Evolutionary conservation across 1,284 basidiomycete species (phyloP), one percentile per base, ranked within the genome.

Genomic region (Xerocomus nothofagi): DNA sequence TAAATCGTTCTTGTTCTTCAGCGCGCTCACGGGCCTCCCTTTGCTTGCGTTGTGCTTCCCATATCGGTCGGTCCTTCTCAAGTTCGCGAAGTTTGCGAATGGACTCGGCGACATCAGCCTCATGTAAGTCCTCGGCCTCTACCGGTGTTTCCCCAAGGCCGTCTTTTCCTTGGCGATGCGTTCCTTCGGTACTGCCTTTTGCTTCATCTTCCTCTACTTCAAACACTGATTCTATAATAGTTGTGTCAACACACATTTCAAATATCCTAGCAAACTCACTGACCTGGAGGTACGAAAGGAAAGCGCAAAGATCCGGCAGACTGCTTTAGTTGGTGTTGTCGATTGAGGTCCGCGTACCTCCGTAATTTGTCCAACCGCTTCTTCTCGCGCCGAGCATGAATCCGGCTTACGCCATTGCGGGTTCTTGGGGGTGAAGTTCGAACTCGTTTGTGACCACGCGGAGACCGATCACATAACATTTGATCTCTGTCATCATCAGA

Each of bases 61-160:
- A 86, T 9, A 87, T 54, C 1, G 81, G 82, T 12, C 74, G 67
- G 66, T 88, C 84, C 40, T 70, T 73, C 61, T 89, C 84, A 1
- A 89, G 76, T 54, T 86, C 82, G 8, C 78, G 80, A 45, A 88
- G 73, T 59, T 86, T 88, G 39, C 80, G 75, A 33, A 78, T 76
- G 2, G 86, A 88, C 60, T 84, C 82, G 18, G 75, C 80, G 51
- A 88, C 77, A n/a, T 69, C 70, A 11, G 74, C 75, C 49, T 63
- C 69, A 46, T 72, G 73, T 14, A 60, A 61, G 12, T 63, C 70
- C 29, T 75, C 72, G 39, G 72, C 68, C 21, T 73, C 67, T 18
- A 18, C 21, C 1, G 38, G 37, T 3, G 29, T 23, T 27, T 51
- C 51, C n/a, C 9, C 29, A 1, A 44, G 37, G 15, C 30, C 48